Conservation (phyloP, 2,329 filamentous ascomycete genomes). For the Botrytis medusae region DNA sequence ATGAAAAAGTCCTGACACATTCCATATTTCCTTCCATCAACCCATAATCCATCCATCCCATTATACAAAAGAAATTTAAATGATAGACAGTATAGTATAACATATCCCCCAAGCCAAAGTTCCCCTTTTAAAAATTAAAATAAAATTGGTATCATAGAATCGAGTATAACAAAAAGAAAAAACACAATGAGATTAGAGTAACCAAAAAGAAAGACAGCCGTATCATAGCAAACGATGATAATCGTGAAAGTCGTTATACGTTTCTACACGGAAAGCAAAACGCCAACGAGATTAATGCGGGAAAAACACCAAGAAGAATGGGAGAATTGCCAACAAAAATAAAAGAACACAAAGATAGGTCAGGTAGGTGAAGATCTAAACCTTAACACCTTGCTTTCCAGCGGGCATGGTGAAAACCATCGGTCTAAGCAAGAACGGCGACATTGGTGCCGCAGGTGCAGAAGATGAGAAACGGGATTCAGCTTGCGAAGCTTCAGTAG, state of each 20-base stretch:
- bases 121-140: neutral
- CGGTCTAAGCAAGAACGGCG: constrained; percentile 11
- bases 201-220: neutral
- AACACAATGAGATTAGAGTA: neutral
- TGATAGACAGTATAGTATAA: neutral
- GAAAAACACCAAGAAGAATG: neutral
- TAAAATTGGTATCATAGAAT: constrained; percentile 16
- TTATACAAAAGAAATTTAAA: neutral
- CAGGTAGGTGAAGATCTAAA: neutral
- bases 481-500: neutral
- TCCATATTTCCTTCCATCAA: neutral
- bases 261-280: constrained; percentile 1
- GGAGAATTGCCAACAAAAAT: neutral
- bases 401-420: constrained; percentile 20
- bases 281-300: neutral
- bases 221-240: neutral
- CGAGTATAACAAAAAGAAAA: neutral
- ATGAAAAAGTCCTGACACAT: neutral
- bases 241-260: constrained; percentile 8
- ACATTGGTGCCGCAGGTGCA: neutral
- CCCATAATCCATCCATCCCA: neutral
- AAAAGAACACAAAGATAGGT: neutral
- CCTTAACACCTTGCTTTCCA: constrained; percentile 11
- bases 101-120: neutral
- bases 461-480: neutral